Base-by-base conservation (phyloP, 306 rosid species). In the Rosa chinensis region DNA sequence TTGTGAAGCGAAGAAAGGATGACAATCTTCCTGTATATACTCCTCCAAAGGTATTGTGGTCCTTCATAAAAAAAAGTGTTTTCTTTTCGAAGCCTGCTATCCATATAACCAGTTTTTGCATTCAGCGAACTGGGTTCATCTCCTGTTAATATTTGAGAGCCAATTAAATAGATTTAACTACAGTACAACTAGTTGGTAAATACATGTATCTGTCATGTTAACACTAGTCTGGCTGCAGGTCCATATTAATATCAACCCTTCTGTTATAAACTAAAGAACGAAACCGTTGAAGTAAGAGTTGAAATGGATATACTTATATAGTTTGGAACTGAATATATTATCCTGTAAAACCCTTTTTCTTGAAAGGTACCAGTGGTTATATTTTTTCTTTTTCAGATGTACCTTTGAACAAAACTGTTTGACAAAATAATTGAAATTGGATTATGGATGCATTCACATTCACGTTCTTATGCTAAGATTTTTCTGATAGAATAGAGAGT, bases 11-110 rank as follows among this genome's bases (percentile, higher is more conserved):
- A 82, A 91, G 69, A 79, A 95, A 90, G 84, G 83, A 82, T 62
- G 87, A 85, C 79, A 82, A 78, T 56, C 97, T 95, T 84, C 98
- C 98, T 43, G 88, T 86, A 52, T 95, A 85, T 86, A 91, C 82
- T 74, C 96, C 99, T 78, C 98, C 98, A 37, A 83, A 95, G 98
- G 97, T 91, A 85, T 64, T 77, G n/a, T 68, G 12, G 70, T 70
- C 77, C 72, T 39, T 39, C 39, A 73, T 18, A 49, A 40, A 61
- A n/a, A 61, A 32, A 8, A 3, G 8, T 35, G 43, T 20, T 78
- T 61, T 71, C 40, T 61, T 53, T 63, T 35, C 23, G 7, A 48
- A n/a, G 70, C 81, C 77, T 14, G 50, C 59, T 53, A 20, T 37
- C 47, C 6, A 7, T 66, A 8, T 40, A 42, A 37, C 12, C 23